Conservation (phyloP, 495 filamentous ascomycete species). For the Xylaria intraflava region DNA sequence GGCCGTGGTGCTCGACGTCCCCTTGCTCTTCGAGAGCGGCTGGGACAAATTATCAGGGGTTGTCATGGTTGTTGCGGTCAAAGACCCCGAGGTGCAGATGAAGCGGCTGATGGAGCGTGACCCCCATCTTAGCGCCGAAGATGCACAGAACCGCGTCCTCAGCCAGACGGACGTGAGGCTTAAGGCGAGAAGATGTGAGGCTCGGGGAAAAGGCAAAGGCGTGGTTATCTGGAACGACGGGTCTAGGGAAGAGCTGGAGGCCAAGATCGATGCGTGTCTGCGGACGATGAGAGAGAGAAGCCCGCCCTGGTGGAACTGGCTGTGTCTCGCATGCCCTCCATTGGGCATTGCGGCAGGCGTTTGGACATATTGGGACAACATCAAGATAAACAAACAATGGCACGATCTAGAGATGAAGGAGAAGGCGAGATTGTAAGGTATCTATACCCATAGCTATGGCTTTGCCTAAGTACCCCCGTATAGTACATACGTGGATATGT, state of each 20-base stretch:
- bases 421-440: constrained; percentile 58
- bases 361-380: constrained; percentile 63
- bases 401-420: constrained; percentile 55
- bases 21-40: constrained; percentile 78
- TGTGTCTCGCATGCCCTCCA: constrained; percentile 65
- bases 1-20: constrained; percentile 91
- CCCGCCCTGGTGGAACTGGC: constrained; percentile 74
- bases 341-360: constrained; percentile 56
- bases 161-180: constrained; percentile 78
- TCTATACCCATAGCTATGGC: not conserved
- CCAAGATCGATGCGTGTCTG: constrained; percentile 58
- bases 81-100: constrained; percentile 72
- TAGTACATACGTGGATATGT: not conserved
- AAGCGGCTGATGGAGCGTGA: constrained; percentile 64
- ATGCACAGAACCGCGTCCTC: constrained; percentile 72
- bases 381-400: constrained; percentile 62
- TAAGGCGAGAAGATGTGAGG: constrained; percentile 68
- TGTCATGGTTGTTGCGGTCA: constrained; percentile 78
- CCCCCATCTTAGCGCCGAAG: constrained; percentile 61
- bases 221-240: constrained; percentile 86
- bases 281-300: constrained; percentile 51
- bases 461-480: not conserved
- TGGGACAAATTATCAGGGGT: constrained; percentile 74
- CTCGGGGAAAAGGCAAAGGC: constrained; percentile 54
- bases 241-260: constrained; percentile 56